Conservation (phyloP, 345 rosid species). For the Rhizophora apiculata region DNA sequence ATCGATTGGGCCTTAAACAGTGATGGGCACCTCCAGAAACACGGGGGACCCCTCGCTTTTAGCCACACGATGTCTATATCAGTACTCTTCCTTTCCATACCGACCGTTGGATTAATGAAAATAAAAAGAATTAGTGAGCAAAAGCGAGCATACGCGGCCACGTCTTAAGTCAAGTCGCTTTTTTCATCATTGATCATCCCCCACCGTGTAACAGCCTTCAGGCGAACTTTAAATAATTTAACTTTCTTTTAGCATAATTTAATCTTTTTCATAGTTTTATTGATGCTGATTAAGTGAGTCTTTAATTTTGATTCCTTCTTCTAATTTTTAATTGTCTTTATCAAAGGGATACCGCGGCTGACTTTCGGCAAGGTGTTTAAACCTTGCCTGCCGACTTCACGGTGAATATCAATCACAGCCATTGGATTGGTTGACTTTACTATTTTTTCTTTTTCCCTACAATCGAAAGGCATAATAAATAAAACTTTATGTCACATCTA, state of each 20-base stretch:
- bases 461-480: not conserved
- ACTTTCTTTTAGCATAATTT: too few species aligned
- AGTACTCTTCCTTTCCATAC: slow-evolving; percentile 2
- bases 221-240: too few species aligned
- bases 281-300: too few species aligned
- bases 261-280: too few species aligned
- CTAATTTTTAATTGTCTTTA: slow-evolving; percentile 12
- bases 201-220: not conserved
- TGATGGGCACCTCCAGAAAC: not conserved
- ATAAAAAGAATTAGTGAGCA: not conserved
- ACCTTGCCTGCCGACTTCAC: too few species aligned
- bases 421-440: slow-evolving; percentile 1
- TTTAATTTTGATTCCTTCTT: not conserved
- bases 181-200: not conserved
- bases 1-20: not conserved
- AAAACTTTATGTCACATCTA: too few species aligned
- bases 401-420: not conserved
- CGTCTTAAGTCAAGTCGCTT: slow-evolving; percentile 16
- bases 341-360: not conserved
- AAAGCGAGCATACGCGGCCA: slow-evolving; percentile 1
- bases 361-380: not conserved
- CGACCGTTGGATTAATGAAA: slow-evolving; percentile 28
- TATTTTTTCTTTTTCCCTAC: not conserved
- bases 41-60: too few species aligned
- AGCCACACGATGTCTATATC: too few species aligned